A percentile compares a stretch with the other conserved stretches of the same genome.
These are phyloP conservation scores for Lophiostoma macrostomum DNA, from an alignment of 495 filamentous ascomycete species.

Conservation along the genomic window DNA sequence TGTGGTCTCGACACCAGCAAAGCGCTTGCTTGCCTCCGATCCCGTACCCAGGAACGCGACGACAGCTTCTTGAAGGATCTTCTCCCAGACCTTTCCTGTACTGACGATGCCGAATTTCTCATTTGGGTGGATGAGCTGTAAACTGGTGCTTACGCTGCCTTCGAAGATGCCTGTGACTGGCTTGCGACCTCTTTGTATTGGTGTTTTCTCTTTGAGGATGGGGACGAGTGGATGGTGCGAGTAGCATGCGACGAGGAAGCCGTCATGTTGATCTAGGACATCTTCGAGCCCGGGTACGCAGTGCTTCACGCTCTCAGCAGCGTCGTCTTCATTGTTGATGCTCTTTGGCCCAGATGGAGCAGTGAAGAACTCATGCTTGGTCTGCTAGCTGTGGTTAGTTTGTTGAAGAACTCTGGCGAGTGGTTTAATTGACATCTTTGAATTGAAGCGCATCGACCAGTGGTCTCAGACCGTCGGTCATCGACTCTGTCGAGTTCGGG, in stretches of 20 bases:
- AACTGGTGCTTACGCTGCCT: conserved; percentile 61
- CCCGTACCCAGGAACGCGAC: conserved; percentile 49
- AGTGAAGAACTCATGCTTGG: conserved; percentile 56
- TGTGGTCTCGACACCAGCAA: conserved; percentile 79
- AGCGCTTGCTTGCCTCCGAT: conserved; percentile 41
- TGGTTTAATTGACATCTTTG: conserved; percentile 43
- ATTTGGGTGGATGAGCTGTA: conserved; percentile 47
- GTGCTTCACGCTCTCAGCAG: conserved; percentile 48
- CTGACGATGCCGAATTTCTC: conserved; percentile 84
- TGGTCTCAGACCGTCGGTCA: conserved; percentile 73
- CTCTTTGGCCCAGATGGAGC: conserved; percentile 54
- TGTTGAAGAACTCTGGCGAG: conserved; percentile 7
- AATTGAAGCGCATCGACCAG: conserved; percentile 56
- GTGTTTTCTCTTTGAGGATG: conserved; percentile 45
- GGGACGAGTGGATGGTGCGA: conserved; percentile 79
- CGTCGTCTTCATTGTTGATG: conserved; percentile 64
- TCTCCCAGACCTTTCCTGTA: conserved; percentile 81
- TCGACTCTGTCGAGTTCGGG: conserved; percentile 78
- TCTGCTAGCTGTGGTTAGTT: conserved; percentile 39
- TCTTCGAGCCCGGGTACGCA: conserved; percentile 56
- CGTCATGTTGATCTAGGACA: conserved; percentile 59
- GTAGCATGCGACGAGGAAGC: conserved; percentile 83
- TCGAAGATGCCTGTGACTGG: conserved; percentile 87
- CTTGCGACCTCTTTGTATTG: conserved; percentile 40
- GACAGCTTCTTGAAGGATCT: conserved; percentile 63